Base-by-base conservation (phyloP, 2,329 filamentous ascomycete species). In the Arthrobotrys megalospora region DNA sequence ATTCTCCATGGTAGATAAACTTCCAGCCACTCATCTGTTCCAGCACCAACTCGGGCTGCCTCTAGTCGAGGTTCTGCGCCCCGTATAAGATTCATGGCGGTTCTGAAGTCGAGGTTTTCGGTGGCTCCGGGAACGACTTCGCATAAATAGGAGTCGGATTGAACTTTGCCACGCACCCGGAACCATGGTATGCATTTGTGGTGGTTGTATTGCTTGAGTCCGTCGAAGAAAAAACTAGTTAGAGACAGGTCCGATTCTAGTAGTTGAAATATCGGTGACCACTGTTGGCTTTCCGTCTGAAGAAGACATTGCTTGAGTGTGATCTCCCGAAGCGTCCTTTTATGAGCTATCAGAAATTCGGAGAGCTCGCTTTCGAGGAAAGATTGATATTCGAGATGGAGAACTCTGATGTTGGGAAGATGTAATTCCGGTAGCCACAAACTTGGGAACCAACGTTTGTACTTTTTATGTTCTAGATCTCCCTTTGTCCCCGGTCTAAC, bases 131-230 rank as follows among this genome's bases (percentile, higher is more conserved):
- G 48, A 6, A 52, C 48, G 2, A 52, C 10, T 8, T 34, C 50
- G 10, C 50, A 52, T 3, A 4, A 21, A 53, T 34, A 34, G 1
- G 10, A 34, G 14, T 6, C 7, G 4, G 50, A 34, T 53, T 14
- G 24, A 53, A 53, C 34, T 6, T 34, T 6, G 28, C 50, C 50
- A 3, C 14, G 12, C 1, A 53, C 8, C 12, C 24, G 24, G 4
- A 53, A 24, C 50, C 50, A 53, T 53, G 28, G 50, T 53, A 34
- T 16, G 10, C 28, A 53, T 16, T 14, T 32, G 34, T 53, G 28
- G 34, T 4, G 28, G 14, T 11, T 16, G 14, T 34, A 34, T 16
- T 34, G 24, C 3, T 36, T 34, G 24, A 36, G 12, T 16, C 50
- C 28, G 3, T 34, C 50, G 24, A 34, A 53, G n/a, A 16, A 34